These are phyloP conservation scores for Ramichloridium luteum DNA, from an alignment of 2,329 filamentous ascomycete genomes.

Conservation along the genomic window DNA sequence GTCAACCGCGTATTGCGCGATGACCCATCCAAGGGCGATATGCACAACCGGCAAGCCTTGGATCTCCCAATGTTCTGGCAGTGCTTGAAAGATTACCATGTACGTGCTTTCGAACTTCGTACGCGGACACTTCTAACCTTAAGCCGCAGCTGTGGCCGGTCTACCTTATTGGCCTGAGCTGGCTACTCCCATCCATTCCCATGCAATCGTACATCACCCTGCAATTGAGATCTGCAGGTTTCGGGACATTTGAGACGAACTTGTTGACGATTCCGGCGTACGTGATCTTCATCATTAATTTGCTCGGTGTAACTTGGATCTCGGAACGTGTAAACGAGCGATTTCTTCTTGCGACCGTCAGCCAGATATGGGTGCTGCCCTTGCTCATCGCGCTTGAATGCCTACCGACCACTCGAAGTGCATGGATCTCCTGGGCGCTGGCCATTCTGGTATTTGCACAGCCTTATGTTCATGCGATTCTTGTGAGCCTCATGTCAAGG, in stretches of 20 bases:
- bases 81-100: slow-evolving; percentile 18
- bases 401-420: slow-evolving; percentile 16
- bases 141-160: slow-evolving; percentile 6
- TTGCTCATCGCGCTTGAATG: slow-evolving; percentile 25
- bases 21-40: slow-evolving; percentile 42
- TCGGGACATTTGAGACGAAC: slow-evolving; percentile 49
- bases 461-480: slow-evolving; percentile 33
- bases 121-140: too few species aligned
- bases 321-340: slow-evolving; percentile 40
- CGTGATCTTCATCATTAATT: slow-evolving; percentile 13
- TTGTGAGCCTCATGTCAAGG: slow-evolving; percentile 31
- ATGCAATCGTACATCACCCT: slow-evolving; percentile 30
- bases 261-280: slow-evolving; percentile 46
- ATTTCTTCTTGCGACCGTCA: slow-evolving; percentile 34
- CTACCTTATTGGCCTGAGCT: slow-evolving; percentile 11
- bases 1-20: slow-evolving; percentile 51
- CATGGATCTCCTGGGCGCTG: slow-evolving; percentile 29
- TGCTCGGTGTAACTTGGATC: slow-evolving; percentile 39
- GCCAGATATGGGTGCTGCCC: slow-evolving; percentile 30
- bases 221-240: slow-evolving; percentile 15
- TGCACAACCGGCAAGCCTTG: slow-evolving; percentile 47
- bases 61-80: slow-evolving; percentile 29
- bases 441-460: slow-evolving; percentile 30
- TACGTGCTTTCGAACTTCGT: too few species aligned
- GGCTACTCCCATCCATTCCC: slow-evolving; percentile 42